These are phyloP conservation scores for Fragaria nilgerrensis DNA, from an alignment of 306 rosid species.

Conservation along the genomic window DNA sequence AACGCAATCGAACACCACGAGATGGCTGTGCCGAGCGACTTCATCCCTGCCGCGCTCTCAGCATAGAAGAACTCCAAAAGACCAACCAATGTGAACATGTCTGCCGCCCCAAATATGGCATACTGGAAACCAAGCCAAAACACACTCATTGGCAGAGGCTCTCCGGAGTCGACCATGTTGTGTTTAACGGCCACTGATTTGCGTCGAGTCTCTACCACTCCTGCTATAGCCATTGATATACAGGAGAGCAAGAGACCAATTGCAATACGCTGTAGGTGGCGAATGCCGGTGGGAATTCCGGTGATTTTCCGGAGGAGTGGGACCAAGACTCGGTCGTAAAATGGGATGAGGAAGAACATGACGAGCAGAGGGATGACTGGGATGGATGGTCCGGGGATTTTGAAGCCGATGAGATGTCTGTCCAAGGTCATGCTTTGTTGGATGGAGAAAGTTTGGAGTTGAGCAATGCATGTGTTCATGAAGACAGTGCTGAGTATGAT, in stretches of 20 bases:
- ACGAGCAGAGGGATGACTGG: constrained; percentile 64
- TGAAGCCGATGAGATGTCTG: constrained; percentile 43
- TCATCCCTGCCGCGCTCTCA: constrained; percentile 64
- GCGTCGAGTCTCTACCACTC: constrained; percentile 51
- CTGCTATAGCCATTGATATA: constrained; percentile 65
- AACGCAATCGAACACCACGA: constrained; percentile 43
- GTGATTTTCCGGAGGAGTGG: constrained; percentile 75
- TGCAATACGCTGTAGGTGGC: constrained; percentile 74
- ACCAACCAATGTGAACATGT: constrained; percentile 63
- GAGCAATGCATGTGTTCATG: constrained; percentile 84
- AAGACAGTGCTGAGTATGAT: constrained; percentile 75
- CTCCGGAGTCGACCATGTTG: constrained; percentile 56
- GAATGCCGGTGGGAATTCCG: constrained; percentile 74
- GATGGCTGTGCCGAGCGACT: constrained; percentile 42
- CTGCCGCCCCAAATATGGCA: constrained; percentile 67
- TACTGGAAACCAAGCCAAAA: constrained; percentile 73
- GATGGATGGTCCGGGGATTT: constrained; percentile 67
- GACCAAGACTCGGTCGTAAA: constrained; percentile 60
- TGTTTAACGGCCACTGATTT: constrained; percentile 44
- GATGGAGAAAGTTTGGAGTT: constrained; percentile 76
- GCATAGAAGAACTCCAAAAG: constrained; percentile 82
- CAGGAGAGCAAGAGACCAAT: constrained; percentile 68
- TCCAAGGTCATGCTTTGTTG: constrained; percentile 76
- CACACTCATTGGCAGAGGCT: constrained; percentile 70
- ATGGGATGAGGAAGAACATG: constrained; percentile 58